Percentiles rank a stretch among this genome's conserved stretches.
phyloP scores from a whole-genome alignment of 2,329 filamentous ascomycete genomes.

The Ceratocystis ficicola region DNA sequence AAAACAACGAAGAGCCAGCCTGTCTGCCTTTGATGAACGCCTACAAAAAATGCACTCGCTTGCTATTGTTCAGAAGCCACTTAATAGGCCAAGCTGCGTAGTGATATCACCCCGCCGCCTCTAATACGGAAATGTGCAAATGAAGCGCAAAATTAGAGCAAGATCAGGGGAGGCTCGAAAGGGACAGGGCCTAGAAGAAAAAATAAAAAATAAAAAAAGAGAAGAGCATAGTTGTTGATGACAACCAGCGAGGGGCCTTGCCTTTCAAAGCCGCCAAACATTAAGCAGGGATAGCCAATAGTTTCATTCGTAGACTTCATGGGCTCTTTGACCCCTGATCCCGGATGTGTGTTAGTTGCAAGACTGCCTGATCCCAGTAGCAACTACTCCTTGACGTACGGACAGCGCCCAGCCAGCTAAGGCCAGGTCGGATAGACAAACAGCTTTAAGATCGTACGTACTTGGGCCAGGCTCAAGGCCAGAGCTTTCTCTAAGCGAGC shows the following conservation, averaged over 20 bases:
- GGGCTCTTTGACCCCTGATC: not conserved
- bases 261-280: not conserved
- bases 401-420: too few species aligned
- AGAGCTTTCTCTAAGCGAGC: too few species aligned
- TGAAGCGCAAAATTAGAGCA: not conserved
- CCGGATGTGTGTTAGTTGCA: not conserved
- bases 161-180: too few species aligned
- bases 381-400: not conserved
- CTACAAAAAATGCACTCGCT: not conserved
- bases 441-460: too few species aligned
- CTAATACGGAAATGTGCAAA: not conserved
- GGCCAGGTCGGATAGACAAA: too few species aligned
- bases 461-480: too few species aligned
- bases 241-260: not conserved
- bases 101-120: not conserved
- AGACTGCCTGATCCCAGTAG: not conserved
- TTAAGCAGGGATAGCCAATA: not conserved
- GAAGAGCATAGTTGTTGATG: not conserved
- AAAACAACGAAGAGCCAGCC: not conserved
- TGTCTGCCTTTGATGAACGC: not conserved
- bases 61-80: not conserved
- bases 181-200: too few species aligned
- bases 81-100: not conserved
- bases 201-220: not conserved
- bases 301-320: not conserved